Evolutionary conservation across 805 yeast species (phyloP), one percentile per base, ranked within the genome.

Genomic region (Metschnikowia drakensbergensis): DNA sequence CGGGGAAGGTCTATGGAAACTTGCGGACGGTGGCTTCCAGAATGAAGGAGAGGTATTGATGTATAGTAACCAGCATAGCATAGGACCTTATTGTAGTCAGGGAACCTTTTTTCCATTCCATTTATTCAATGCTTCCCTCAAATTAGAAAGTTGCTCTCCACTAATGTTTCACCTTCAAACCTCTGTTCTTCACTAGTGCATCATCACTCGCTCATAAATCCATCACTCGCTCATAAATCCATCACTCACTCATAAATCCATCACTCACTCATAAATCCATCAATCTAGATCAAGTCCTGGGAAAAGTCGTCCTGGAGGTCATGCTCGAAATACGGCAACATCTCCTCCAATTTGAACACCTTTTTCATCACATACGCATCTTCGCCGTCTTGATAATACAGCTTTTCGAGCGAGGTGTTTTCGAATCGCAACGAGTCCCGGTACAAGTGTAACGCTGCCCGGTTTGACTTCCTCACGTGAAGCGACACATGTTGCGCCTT

Each of bases 1-100:
- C 99, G 35, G 97, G 98, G 56, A 94, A 94, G 70, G 96, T 94
- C 49, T 94, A 94, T 65, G 98, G 98, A 57, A 94, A 94, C 68
- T 78, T 94, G 68, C 87, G 99, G 72, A 89, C 96, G 34, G 95
- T 94, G 58, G 97, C 98, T 41, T 88, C 97, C 9, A 82, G 99
- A 72, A 81, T 94, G 84, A 94, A 94, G 74, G 99, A 94, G 71
- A 83, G 98, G 63, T 94, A 87, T 68, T 94, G 70, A 37, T 25
- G 31, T 39, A 29, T 29, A 29, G 34, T 39, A 34, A 37, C 10
- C 37, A 22, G 45, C 36, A 40, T 40, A 31, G 22, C 41, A 40
- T 30, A 17, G 28, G 28, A 10, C 4, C 35, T 28, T 28, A 33
- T 9, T 33, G 36, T 33, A 35, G n/a, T n/a, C n/a, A n/a, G n/a